These are phyloP conservation scores for Boletus tylopilopsis DNA, from an alignment of 768 basidiomycete species.

Conservation along the genomic window DNA sequence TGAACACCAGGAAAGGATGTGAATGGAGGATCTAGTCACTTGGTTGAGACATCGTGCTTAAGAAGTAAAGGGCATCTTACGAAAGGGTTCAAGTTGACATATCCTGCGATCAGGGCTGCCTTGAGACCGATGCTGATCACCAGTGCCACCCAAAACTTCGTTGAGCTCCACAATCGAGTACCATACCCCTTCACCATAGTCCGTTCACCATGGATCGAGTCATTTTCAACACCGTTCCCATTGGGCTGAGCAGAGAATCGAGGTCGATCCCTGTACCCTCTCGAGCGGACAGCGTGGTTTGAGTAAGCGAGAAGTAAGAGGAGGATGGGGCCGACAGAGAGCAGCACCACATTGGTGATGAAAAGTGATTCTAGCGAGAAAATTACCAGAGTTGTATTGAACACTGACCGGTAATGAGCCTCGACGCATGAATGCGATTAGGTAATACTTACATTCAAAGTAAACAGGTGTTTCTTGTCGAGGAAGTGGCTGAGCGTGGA, in stretches of 20 bases:
- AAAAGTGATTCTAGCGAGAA: conserved; percentile 51
- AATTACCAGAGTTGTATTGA: conserved; percentile 50
- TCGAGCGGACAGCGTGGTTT: conserved; percentile 23
- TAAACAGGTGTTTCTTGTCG: conserved; percentile 45
- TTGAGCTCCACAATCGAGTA: conserved; percentile 43
- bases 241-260: not conserved
- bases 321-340: conserved; percentile 61
- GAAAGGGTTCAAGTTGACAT: conserved; percentile 57
- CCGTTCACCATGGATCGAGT: conserved; percentile 8
- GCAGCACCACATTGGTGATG: conserved; percentile 53
- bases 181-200: conserved; percentile 29
- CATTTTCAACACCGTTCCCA: conserved; percentile 2
- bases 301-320: conserved; percentile 43
- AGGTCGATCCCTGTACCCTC: conserved; percentile 17
- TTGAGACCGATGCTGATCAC: conserved; percentile 44
- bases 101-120: conserved; percentile 44
- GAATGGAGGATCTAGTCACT: conserved; percentile 57
- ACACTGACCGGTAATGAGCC: conserved; percentile 43
- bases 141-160: conserved; percentile 62
- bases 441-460: conserved; percentile 59
- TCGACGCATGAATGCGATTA: not conserved
- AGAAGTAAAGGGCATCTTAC: conserved; percentile 36
- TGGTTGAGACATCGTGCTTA: not conserved
- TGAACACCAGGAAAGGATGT: conserved; percentile 47
- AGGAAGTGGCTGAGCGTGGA: conserved; percentile 23